Evolutionary conservation across 495 filamentous ascomycete species (phyloP).

Genomic region (Penicillium daleae): DNA sequence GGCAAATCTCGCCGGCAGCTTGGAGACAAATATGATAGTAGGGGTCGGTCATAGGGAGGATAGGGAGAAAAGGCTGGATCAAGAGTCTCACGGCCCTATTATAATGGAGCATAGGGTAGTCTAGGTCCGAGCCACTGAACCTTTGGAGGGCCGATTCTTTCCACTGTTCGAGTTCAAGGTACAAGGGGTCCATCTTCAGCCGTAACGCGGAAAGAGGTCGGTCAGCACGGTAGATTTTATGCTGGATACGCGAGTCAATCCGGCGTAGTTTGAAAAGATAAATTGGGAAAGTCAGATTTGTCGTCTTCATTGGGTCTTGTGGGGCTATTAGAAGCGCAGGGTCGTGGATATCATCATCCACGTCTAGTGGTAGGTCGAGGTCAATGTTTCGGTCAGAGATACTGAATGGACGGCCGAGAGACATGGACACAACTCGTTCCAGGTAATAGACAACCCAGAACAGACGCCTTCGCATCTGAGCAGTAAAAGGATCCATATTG

Average conservation of each 20-base stretch:
- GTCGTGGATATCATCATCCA: constrained; percentile 53
- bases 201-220: constrained; percentile 48
- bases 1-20: constrained; percentile 56
- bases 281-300: constrained; percentile 52
- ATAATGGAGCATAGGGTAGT: constrained; percentile 57
- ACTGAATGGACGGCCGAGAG: constrained; percentile 54
- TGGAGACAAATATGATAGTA: constrained; percentile 55
- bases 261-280: constrained; percentile 54
- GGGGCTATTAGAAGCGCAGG: constrained; percentile 41
- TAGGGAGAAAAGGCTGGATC: constrained; percentile 55
- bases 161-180: constrained; percentile 57
- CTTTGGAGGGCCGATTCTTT: constrained; percentile 47
- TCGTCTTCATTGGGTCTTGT: constrained; percentile 39
- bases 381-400: constrained; percentile 59
- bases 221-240: constrained; percentile 59
- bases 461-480: constrained; percentile 52
- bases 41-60: constrained; percentile 52
- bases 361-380: constrained; percentile 50
- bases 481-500: constrained; percentile 49
- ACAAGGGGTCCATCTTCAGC: constrained; percentile 52
- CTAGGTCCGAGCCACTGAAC: constrained; percentile 45
- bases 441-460: constrained; percentile 61
- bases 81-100: constrained; percentile 55
- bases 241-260: constrained; percentile 58
- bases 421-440: constrained; percentile 54